Base-by-base conservation (phyloP, 164 flowering plant species). In the Dillenia suffruticosa region DNA sequence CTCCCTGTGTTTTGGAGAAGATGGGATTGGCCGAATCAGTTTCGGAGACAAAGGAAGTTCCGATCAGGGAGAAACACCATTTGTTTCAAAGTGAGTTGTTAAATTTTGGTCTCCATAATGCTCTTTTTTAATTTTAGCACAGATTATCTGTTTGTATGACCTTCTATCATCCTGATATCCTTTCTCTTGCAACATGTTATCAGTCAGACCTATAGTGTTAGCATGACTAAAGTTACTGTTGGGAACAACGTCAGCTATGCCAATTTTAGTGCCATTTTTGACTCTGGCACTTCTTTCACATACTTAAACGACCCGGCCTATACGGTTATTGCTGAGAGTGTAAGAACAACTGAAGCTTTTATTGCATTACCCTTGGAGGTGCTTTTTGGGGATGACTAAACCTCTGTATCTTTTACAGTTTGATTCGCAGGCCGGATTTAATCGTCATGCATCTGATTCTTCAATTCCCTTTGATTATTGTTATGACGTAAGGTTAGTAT, bases 211-310 rank as follows among this genome's bases (percentile, higher is more conserved):
- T 95, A 95, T 76, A 85, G 85, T 62, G 40, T 92, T 61, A 87
- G 79, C 48, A 58, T 90, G 61, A 82, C 82, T 67, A 76, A 77
- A 60, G 58, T 84, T 11, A 72, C 1, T 22, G 88, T 92, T 62
- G 96, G 81, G 19, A 65, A 51, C 32, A 78, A 57, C 44, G 61
- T 32, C 47, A 61, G 67, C 12, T 63, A 79, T 74, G 46, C 78
- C 49, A 69, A 62, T 49, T 76, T 92, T 54, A 54, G 44, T 73
- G 96, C 96, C 51, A 72, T 90, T 53, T 78, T 92, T 65, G 96
- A 92, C 76, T 72, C 97, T 17, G 97, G 99, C 15, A 83, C 99
- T 65, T 92, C 99, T 8, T 90, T 88, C 69, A 88, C 99, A 43
- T 83, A 78, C 72, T 73, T 95, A 63, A 81, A 70, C 51, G 90